Evolutionary conservation across 2,329 filamentous ascomycete species (phyloP), one percentile per base, ranked within the genome.

Genomic region (Arthrobotrys megalospora): DNA sequence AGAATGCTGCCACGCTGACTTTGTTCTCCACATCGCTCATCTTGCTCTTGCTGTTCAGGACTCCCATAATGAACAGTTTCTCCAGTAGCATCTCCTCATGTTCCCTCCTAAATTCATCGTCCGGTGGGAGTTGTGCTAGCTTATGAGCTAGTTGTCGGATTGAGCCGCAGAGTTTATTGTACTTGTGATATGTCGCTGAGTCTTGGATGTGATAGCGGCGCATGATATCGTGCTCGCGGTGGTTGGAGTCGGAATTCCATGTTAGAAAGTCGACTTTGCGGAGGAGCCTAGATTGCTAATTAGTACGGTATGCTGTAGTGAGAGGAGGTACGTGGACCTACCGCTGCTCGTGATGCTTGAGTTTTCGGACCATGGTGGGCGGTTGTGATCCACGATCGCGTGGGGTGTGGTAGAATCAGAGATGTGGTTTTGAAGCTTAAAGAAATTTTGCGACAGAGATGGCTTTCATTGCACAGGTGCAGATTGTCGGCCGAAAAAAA

Each of bases 341-440:
- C 88, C 96, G 96, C 84, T 96, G 90, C 90, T 99, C 96, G 86
- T 97, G 95, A 86, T 97, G 90, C 86, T 97, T 98, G 84, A 99
- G 90, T 87, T 97, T 94, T 82, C 96, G 92, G 81, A 97, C 93
- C 96, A 98, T 98, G 72, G 81, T 86, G 82, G 64, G 24, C 28
- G 47, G 58, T 21, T 60, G 43, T 24, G 47, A 19, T 36, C 41
- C 34, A 24, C 45, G 48, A 55, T 66, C 50, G 60, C 50, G 66
- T 24, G 52, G 12, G 16, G 28, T 34, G 50, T 12, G 19, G 19
- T 65, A 14, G n/a, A 28, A 7, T 48, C 70, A 36, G 38, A 55
- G 64, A 58, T 28, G 60, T 41, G 62, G 43, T 34, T 69, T 68
- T 34, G 65, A 43, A 52, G 45, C 19, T 69, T 50, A 65, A 68